phyloP scores from a whole-genome alignment of 2,329 filamentous ascomycete genomes.

The Clathrospora elynae region DNA sequence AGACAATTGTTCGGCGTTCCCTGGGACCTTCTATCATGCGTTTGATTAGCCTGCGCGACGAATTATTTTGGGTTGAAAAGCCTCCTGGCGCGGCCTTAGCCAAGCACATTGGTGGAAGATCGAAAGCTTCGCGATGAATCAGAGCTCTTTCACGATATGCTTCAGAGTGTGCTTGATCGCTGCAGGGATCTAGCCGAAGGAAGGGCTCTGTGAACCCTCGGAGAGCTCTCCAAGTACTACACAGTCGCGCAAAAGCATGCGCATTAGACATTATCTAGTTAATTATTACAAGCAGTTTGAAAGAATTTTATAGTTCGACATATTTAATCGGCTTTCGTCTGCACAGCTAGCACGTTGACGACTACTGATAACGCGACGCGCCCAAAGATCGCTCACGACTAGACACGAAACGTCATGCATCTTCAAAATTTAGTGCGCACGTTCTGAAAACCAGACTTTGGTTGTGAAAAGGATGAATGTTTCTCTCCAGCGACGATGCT shows the following conservation, averaged over 20 bases:
- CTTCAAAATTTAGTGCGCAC: constrained; percentile 24
- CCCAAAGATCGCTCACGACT: neutral
- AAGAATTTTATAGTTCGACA: neutral
- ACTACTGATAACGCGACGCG: neutral
- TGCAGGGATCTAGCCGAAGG: constrained; percentile 4
- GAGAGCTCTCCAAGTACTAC: neutral
- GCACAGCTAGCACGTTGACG: too few species aligned
- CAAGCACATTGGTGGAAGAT: constrained; percentile 1
- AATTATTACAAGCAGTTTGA: too few species aligned
- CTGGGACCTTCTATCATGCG: too few species aligned
- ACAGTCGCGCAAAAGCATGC: neutral
- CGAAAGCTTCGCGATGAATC: neutral
- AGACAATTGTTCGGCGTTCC: too few species aligned
- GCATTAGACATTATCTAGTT: neutral
- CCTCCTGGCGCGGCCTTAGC: too few species aligned
- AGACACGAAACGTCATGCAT: constrained; percentile 32
- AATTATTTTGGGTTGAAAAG: too few species aligned
- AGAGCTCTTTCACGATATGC: constrained; percentile 6
- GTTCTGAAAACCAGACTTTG: constrained; percentile 24
- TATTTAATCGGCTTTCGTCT: neutral
- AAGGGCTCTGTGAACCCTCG: neutral
- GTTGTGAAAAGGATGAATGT: constrained; percentile 16
- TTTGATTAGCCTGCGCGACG: neutral
- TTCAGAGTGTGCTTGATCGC: constrained; percentile 9
- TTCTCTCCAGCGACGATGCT: neutral